These are phyloP conservation scores for Torrubiella hemipterigena DNA, from an alignment of 2,329 filamentous ascomycete species.

Conservation along the genomic window DNA sequence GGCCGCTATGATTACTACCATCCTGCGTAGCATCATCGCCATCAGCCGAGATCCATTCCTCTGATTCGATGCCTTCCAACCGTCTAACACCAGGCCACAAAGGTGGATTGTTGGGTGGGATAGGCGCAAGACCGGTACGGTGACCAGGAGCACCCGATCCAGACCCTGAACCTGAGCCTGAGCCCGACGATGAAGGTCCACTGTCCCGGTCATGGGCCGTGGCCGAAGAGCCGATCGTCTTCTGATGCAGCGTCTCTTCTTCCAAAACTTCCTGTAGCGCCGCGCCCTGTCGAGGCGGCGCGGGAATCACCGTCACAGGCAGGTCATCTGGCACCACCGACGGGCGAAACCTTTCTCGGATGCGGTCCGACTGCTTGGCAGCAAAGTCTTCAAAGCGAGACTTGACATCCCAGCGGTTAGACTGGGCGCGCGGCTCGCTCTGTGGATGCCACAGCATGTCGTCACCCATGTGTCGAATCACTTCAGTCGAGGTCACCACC, in stretches of 20 bases:
- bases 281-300: conserved; percentile 44
- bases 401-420: conserved; percentile 41
- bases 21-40: too few species aligned
- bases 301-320: conserved; percentile 49
- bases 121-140: conserved; percentile 4
- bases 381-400: conserved; percentile 49
- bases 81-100: conserved; percentile 29
- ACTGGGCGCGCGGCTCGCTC: conserved; percentile 9
- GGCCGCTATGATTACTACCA: too few species aligned
- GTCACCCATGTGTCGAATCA: too few species aligned
- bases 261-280: conserved; percentile 44
- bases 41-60: too few species aligned
- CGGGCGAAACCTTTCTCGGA: conserved; percentile 43
- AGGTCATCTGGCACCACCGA: conserved; percentile 41
- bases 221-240: neutral
- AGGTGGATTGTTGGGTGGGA: conserved; percentile 23
- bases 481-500: too few species aligned
- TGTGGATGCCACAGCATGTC: neutral
- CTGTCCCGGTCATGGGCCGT: conserved; percentile 1
- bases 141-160: conserved; percentile 1
- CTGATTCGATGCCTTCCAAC: too few species aligned
- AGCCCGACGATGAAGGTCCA: conserved; percentile 3
- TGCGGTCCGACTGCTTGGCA: conserved; percentile 45
- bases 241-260: conserved; percentile 27
- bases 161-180: conserved; percentile 1